Evolutionary conservation across 1,284 basidiomycete genomes (phyloP).

Genomic region (Leccinum angustisporum): DNA sequence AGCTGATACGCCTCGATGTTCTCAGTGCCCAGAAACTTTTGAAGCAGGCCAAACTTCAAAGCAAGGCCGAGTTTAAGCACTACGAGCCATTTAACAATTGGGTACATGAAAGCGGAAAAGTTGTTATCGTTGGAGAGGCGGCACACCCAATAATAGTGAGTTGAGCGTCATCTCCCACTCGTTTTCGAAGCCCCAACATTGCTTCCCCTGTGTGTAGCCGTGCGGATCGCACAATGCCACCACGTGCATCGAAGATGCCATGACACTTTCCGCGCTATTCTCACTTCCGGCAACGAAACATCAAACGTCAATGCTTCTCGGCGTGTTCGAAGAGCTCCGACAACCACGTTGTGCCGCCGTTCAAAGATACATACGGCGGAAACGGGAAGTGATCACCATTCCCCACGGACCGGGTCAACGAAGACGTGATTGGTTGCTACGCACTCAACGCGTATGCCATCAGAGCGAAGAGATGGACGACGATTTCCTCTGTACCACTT

Average conservation of each 20-base stretch:
- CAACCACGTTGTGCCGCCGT: slow-evolving; percentile 42
- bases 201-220: slow-evolving; percentile 29
- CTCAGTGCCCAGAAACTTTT: slow-evolving; percentile 43
- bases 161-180: not conserved
- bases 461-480: slow-evolving; percentile 41
- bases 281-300: slow-evolving; percentile 40
- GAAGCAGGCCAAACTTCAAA: slow-evolving; percentile 36
- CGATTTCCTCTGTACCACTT: slow-evolving; percentile 36
- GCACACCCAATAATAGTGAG: slow-evolving; percentile 50
- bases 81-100: slow-evolving; percentile 42
- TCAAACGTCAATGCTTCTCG: slow-evolving; percentile 46
- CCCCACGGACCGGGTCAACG: slow-evolving; percentile 42
- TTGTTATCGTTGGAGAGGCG: slow-evolving; percentile 51
- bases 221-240: slow-evolving; percentile 39
- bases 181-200: not conserved
- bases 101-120: slow-evolving; percentile 47
- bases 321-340: slow-evolving; percentile 50
- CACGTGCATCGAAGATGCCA: slow-evolving; percentile 53
- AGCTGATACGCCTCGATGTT: not conserved
- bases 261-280: slow-evolving; percentile 50
- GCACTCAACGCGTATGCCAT: slow-evolving; percentile 27
- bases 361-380: slow-evolving; percentile 40
- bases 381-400: slow-evolving; percentile 41
- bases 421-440: slow-evolving; percentile 40
- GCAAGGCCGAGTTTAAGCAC: slow-evolving; percentile 36